Conservation (phyloP, 208 protist species). For the Porcisia hertigi region DNA sequence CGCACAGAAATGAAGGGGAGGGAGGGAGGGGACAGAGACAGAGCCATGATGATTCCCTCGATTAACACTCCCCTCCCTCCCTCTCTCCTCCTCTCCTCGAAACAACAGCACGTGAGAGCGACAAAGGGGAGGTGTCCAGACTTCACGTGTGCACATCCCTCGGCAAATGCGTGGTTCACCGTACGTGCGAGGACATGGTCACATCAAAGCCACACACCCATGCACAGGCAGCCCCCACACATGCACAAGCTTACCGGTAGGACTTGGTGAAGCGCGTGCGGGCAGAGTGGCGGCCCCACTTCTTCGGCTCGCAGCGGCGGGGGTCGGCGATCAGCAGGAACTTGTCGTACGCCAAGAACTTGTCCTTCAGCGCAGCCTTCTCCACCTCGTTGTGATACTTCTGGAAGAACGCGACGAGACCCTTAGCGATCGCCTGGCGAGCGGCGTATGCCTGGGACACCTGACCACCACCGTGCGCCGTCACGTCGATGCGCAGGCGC, state of each 20-base stretch:
- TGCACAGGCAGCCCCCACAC: neutral
- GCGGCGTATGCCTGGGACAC: constrained; percentile 98
- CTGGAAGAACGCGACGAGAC: constrained; percentile 99
- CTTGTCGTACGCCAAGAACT: constrained; percentile 97
- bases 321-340: constrained; percentile 99
- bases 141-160: neutral
- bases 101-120: too few species aligned
- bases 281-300: constrained; percentile 99
- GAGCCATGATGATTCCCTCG: neutral
- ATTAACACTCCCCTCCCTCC: neutral
- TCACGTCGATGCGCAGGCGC: constrained; percentile 97
- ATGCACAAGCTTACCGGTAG: constrained; percentile 94
- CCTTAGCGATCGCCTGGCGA: constrained; percentile 99
- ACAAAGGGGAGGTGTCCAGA: neutral
- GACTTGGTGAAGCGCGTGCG: constrained; percentile 99
- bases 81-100: too few species aligned
- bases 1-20: too few species aligned
- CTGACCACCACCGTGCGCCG: constrained; percentile 97
- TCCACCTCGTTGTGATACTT: constrained; percentile 97
- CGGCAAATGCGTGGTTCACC: neutral
- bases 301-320: constrained; percentile 99
- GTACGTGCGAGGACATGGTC: too few species aligned
- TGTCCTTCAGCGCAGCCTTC: constrained; percentile 99
- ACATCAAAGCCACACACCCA: neutral
- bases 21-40: too few species aligned